Conservation (phyloP, 2,329 filamentous ascomycete species). For the Colletotrichum caudatum region DNA sequence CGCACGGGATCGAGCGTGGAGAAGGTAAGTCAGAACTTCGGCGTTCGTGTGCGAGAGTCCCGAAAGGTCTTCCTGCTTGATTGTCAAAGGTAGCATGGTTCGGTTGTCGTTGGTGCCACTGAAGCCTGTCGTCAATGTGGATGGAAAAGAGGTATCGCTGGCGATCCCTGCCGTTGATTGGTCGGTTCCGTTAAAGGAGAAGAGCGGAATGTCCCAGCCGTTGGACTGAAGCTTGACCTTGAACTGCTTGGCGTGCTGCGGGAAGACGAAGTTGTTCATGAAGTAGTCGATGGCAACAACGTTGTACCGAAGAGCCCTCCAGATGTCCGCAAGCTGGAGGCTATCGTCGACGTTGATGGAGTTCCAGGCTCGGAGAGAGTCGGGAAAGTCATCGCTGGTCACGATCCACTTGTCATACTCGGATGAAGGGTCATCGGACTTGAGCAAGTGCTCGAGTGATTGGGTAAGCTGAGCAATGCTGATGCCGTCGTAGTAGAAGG, state of each 20-base stretch:
- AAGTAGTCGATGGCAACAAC: constrained; percentile 69
- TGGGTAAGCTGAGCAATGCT: constrained; percentile 60
- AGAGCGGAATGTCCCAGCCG: constrained; percentile 74
- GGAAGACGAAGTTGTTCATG: constrained; percentile 74
- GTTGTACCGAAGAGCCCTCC: constrained; percentile 60
- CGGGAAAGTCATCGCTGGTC: constrained; percentile 56
- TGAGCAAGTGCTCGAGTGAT: constrained; percentile 62
- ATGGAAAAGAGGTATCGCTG: constrained; percentile 13
- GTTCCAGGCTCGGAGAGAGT: constrained; percentile 63
- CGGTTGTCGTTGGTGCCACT: constrained; percentile 78
- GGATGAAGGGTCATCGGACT: constrained; percentile 66
- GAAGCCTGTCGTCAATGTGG: constrained; percentile 72
- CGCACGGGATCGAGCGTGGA: constrained; percentile 62
- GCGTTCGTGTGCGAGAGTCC: constrained; percentile 71
- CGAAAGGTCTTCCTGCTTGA: constrained; percentile 70
- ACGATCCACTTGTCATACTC: constrained; percentile 67
- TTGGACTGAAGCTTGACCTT: constrained; percentile 71
- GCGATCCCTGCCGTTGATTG: constrained; percentile 9
- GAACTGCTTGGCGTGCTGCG: constrained; percentile 74
- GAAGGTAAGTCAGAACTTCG: constrained; percentile 69
- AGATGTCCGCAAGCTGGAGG: constrained; percentile 63
- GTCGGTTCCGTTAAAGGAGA: constrained; percentile 42
- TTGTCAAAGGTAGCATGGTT: constrained; percentile 69
- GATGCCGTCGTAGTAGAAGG: constrained; percentile 75
- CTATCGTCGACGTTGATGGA: constrained; percentile 70